phyloP scores from a whole-genome alignment of 2,329 filamentous ascomycete genomes.

The Thyridium curvatum region DNA sequence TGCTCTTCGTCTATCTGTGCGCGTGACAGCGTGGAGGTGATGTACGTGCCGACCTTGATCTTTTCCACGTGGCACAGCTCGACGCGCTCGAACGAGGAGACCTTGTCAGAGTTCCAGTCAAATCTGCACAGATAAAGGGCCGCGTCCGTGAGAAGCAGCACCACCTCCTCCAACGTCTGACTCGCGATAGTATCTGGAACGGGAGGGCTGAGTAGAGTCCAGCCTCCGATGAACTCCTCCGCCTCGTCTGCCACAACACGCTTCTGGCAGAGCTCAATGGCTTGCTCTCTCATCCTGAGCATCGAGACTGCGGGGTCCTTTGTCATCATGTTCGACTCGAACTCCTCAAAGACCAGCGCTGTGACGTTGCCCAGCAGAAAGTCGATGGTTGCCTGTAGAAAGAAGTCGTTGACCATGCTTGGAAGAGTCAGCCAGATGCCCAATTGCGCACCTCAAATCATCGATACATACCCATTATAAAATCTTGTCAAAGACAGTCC shows the following conservation, averaged over 20 bases:
- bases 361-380: constrained; percentile 87
- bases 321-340: constrained; percentile 88
- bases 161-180: constrained; percentile 78
- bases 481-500: constrained; percentile 78
- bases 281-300: constrained; percentile 75
- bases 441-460: not conserved
- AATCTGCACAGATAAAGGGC: constrained; percentile 87
- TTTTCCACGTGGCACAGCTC: constrained; percentile 66
- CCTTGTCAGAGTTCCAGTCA: constrained; percentile 93
- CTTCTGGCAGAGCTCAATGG: constrained; percentile 82
- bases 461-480: constrained; percentile 52
- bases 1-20: constrained; percentile 69
- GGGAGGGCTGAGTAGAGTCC: constrained; percentile 78
- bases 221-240: constrained; percentile 83
- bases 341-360: constrained; percentile 83
- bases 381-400: constrained; percentile 91
- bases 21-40: constrained; percentile 78
- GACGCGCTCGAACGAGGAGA: constrained; percentile 84
- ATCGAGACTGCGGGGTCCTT: constrained; percentile 88
- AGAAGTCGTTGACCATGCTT: constrained; percentile 97
- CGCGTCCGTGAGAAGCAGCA: constrained; percentile 77
- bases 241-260: constrained; percentile 77
- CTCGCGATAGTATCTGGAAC: constrained; percentile 62
- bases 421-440: not conserved
- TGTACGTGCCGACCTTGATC: constrained; percentile 78